A percentile compares a stretch with the other conserved stretches of the same genome.
These are phyloP conservation scores for Scutellaria minor DNA, from an alignment of 257 asterid genomes.

Conservation along the genomic window DNA sequence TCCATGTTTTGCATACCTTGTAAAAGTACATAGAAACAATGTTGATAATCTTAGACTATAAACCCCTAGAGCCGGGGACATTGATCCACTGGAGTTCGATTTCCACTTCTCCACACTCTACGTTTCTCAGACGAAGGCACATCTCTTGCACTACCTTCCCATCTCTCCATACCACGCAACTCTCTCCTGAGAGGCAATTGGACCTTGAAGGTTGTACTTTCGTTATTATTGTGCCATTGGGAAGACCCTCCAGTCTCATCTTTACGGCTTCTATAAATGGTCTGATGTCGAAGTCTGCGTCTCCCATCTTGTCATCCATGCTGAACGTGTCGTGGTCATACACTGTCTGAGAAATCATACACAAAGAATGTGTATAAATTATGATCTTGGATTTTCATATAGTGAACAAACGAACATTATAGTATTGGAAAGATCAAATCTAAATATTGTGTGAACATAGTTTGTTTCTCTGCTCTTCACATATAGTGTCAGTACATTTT, in stretches of 20 bases:
- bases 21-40: neutral
- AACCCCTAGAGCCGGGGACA: conserved; percentile 52
- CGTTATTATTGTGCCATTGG: conserved; percentile 57
- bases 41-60: neutral
- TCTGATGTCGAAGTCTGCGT: conserved; percentile 56
- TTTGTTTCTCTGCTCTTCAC: too few species aligned
- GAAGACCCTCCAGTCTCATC: conserved; percentile 46
- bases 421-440: too few species aligned
- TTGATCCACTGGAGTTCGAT: conserved; percentile 74
- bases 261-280: conserved; percentile 56
- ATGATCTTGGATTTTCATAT: neutral
- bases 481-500: too few species aligned
- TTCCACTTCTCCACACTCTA: conserved; percentile 75
- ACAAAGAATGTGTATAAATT: neutral
- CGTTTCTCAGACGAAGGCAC: conserved; percentile 64
- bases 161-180: conserved; percentile 55
- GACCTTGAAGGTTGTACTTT: conserved; percentile 51
- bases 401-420: too few species aligned
- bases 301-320: conserved; percentile 74
- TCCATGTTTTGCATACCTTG: neutral
- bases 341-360: conserved; percentile 50
- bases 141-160: conserved; percentile 61
- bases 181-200: conserved; percentile 66
- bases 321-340: conserved; percentile 73
- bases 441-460: too few species aligned